phyloP scores from a whole-genome alignment of 108 stramenopile species.

The Schizochytrium sp. region DNA sequence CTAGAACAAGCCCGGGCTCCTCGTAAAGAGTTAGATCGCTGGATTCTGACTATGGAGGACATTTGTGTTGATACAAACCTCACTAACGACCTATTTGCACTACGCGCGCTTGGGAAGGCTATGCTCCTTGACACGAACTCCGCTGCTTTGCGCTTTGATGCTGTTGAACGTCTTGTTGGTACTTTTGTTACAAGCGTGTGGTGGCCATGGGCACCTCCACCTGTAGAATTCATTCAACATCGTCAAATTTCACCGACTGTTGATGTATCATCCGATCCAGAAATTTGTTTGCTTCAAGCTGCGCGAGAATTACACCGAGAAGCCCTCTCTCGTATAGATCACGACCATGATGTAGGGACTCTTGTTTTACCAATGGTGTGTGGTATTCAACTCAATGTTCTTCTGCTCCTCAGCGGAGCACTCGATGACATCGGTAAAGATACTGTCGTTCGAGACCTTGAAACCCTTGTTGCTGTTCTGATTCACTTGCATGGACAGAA shows the following conservation, averaged over 20 bases:
- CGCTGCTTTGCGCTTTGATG: neutral
- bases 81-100: neutral
- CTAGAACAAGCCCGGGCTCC: neutral
- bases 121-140: neutral
- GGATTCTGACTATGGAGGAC: slow-evolving; percentile 7
- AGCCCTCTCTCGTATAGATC: slow-evolving; percentile 20
- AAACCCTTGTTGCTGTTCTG: neutral
- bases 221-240: neutral
- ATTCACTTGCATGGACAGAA: neutral
- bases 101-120: neutral
- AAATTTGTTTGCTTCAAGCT: neutral
- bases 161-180: neutral
- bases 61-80: neutral
- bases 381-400: neutral
- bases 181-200: neutral
- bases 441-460: neutral
- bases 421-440: slow-evolving; percentile 44
- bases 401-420: slow-evolving; percentile 14
- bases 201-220: slow-evolving; percentile 26
- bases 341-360: neutral
- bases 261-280: neutral
- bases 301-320: neutral
- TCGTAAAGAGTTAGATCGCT: slow-evolving; percentile 30
- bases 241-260: neutral
- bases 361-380: neutral